These are phyloP conservation scores for Pythium graminicola DNA, from an alignment of 352 stramenopile genomes.

Conservation along the genomic window DNA sequence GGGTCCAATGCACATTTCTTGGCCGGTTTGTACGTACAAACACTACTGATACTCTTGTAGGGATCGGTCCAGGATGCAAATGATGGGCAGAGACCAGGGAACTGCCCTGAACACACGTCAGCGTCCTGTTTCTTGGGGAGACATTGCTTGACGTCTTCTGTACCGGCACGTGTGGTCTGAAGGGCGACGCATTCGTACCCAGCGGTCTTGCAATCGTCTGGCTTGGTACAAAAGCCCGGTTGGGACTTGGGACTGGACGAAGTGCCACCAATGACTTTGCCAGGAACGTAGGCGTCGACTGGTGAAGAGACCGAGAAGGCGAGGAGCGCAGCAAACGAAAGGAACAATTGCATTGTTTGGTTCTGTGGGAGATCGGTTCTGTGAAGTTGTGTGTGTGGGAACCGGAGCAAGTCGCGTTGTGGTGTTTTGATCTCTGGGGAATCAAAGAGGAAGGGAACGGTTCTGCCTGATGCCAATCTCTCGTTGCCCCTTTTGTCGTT, in stretches of 20 bases:
- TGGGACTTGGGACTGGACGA: constrained; percentile 18
- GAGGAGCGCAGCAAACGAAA: constrained; percentile 6
- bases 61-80: constrained; percentile 60
- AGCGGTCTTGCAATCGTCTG: constrained; percentile 46
- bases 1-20: constrained; percentile 46
- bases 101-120: constrained; percentile 60
- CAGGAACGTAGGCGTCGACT: constrained; percentile 6
- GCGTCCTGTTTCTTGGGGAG: constrained; percentile 50
- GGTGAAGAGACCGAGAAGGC: not conserved
- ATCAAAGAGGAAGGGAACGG: not conserved
- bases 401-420: constrained; percentile 10
- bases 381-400: too few species aligned
- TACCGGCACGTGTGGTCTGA: constrained; percentile 52
- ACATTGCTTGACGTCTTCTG: constrained; percentile 66
- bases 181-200: constrained; percentile 65
- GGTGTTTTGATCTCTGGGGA: not conserved
- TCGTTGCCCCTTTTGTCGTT: too few species aligned
- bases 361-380: not conserved
- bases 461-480: too few species aligned
- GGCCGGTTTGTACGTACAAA: constrained; percentile 68
- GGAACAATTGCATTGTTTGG: not conserved
- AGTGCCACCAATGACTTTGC: constrained; percentile 9
- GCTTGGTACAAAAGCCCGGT: constrained; percentile 21
- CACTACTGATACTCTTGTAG: constrained; percentile 71
- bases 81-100: constrained; percentile 52